phyloP scores from a whole-genome alignment of 129 eudicot genomes.

The Chrysanthemum seticuspe region DNA sequence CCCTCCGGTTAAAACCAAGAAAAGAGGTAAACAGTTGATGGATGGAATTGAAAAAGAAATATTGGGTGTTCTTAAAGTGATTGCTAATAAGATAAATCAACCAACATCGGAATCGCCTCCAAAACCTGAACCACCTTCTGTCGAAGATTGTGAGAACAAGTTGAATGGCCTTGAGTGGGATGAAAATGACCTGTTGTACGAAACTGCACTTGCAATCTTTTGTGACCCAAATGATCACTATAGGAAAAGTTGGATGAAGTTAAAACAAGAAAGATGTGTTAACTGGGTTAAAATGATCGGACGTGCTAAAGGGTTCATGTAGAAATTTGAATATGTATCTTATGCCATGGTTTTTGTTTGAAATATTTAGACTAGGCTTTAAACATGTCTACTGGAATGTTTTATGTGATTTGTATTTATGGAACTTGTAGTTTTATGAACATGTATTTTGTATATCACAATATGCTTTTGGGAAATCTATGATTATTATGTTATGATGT shows the following conservation, averaged over 20 bases:
- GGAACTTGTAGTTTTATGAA: too few species aligned
- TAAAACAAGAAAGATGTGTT: neutral
- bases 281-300: slow-evolving; percentile 9
- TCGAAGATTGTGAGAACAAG: neutral
- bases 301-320: neutral
- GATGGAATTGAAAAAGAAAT: neutral
- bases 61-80: neutral
- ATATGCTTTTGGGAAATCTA: too few species aligned
- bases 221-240: neutral
- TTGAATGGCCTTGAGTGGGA: neutral
- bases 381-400: too few species aligned
- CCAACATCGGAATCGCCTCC: neutral
- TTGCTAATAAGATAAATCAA: too few species aligned
- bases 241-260: neutral
- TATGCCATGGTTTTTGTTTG: neutral
- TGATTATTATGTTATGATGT: too few species aligned
- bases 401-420: too few species aligned
- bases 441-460: too few species aligned
- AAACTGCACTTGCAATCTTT: neutral
- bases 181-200: slow-evolving; percentile 5
- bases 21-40: neutral
- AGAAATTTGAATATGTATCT: neutral
- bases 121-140: neutral
- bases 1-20: neutral
- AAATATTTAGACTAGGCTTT: too few species aligned